Evolutionary conservation across 225 moss, liverwort and hornwort genomes (phyloP), one percentile per base, ranked within the genome.

Genomic region (Thuidium tamariscinum): DNA sequence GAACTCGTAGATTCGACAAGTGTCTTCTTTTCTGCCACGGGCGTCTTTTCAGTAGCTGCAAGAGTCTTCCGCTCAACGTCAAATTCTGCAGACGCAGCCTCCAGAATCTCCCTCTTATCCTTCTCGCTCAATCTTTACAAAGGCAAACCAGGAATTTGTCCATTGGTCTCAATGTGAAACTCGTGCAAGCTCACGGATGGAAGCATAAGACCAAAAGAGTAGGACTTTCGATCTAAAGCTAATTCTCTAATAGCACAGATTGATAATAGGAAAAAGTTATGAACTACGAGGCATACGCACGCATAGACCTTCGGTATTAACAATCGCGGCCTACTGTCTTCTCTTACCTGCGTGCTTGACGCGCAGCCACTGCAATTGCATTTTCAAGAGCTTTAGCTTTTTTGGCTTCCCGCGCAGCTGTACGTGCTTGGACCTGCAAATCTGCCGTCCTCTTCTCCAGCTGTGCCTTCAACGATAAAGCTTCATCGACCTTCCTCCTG

Each of bases 401-500:
- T 20, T 59, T 79, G 32, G 64, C 89, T 89, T 89, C 86, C 63
- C 34, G 86, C 48, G 86, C 86, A 71, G 89, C 89, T 71, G 79
- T 86, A 56, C 86, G 83, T 64, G 78, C 86, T 89, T 89, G 89
- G 79, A 83, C 72, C 57, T 86, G 89, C 86, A 89, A 79, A 73
- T 89, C 86, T 78, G 86, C 91, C 18, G 89, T 89, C 83, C 76
- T 88, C 75, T 74, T 96, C 73, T 91, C 94, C 29, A 97, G 86
- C 52, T 92, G 85, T 82, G 82, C 87, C 79, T 91, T 94, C 81
- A 94, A 87, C 42, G 62, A 86, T 27, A 67, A 86, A 82, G 95
- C 95, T 80, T 90, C 93, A 34, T 95, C 91, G 29, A 92, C 97
- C 55, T 81, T 90, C 84, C 57, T 88, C 77, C 87, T 86, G 29